A percentile compares a stretch with the other conserved stretches of the same genome.
Conservation (phyloP, 257 asterid genomes). For the Scutellaria galericulata region DNA sequence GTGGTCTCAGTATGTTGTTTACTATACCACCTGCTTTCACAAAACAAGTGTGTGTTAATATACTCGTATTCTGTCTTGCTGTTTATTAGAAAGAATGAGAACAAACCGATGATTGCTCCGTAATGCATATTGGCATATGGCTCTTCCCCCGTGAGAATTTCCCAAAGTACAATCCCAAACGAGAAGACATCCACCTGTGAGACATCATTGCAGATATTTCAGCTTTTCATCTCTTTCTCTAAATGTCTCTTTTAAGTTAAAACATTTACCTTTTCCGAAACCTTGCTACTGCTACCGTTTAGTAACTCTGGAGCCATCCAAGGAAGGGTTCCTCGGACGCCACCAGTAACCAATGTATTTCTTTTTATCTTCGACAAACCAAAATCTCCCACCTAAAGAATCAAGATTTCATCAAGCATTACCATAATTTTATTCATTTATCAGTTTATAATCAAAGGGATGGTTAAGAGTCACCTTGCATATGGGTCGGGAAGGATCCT, state of each 20-base stretch:
- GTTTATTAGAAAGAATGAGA: neutral
- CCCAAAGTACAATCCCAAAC: constrained; percentile 95
- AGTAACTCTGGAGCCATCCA: constrained; percentile 99
- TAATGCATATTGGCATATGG: constrained; percentile 98
- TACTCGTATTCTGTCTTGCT: neutral
- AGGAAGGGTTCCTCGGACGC: constrained; percentile 96
- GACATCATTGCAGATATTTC: neutral
- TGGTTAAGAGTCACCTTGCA: constrained; percentile 68
- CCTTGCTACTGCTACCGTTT: constrained; percentile 93
- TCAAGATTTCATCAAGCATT: constrained; percentile 18
- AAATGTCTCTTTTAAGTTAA: neutral
- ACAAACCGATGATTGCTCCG: constrained; percentile 91
- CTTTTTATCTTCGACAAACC: constrained; percentile 94
- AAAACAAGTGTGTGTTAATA: neutral
- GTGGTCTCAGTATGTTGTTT: constrained; percentile 82
- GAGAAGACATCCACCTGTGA: constrained; percentile 93
- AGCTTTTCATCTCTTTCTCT: neutral
- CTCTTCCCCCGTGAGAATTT: constrained; percentile 96
- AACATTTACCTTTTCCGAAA: constrained; percentile 77
- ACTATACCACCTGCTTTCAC: constrained; percentile 80
- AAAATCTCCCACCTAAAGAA: constrained; percentile 82
- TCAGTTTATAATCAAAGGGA: neutral
- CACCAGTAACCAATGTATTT: constrained; percentile 90
- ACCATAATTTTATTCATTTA: too few species aligned
- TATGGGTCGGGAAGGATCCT: constrained; percentile 91